Evolutionary conservation across 768 basidiomycete species (phyloP).

Genomic region (Panus rudis): DNA sequence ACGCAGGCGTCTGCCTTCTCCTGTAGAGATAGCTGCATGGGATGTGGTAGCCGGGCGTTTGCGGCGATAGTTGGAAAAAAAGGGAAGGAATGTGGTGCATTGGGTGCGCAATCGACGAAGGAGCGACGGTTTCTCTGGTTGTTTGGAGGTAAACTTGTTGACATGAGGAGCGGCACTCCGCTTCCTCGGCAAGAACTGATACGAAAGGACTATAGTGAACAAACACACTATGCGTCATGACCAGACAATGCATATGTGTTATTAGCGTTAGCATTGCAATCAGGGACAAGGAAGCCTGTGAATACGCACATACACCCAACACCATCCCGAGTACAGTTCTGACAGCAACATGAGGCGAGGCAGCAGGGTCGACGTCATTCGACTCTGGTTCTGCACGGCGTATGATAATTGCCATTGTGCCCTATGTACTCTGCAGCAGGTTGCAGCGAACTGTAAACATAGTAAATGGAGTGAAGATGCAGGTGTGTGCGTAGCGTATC

Average conservation of each 20-base stretch:
- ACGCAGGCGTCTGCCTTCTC: slow-evolving; percentile 5
- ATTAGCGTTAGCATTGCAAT: neutral
- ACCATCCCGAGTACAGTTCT: slow-evolving; percentile 12
- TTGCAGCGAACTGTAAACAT: no score
- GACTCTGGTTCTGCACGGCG: neutral
- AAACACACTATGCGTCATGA: slow-evolving; percentile 8
- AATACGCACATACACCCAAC: slow-evolving; percentile 12
- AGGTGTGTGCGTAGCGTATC: no score
- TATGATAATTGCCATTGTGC: slow-evolving; percentile 2
- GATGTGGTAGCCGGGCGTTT: neutral
- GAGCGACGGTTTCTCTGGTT: slow-evolving; percentile 7
- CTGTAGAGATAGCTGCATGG: neutral
- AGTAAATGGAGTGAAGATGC: no score
- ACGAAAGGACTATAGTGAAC: slow-evolving; percentile 7
- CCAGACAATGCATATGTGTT: no score
- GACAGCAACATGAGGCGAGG: slow-evolving; percentile 4
- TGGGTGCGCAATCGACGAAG: slow-evolving; percentile 7
- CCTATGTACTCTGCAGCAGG: no score
- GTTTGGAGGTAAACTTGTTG: slow-evolving; percentile 5
- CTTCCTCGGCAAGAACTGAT: slow-evolving; percentile 10
- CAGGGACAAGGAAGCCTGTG: neutral
- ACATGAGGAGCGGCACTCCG: neutral
- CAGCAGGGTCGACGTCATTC: neutral
- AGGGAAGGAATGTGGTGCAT: slow-evolving; percentile 10
- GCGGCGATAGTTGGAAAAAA: neutral